A percentile compares a stretch with the other conserved stretches of the same genome.
Evolutionary conservation across 495 filamentous ascomycete genomes (phyloP).

Genomic region (Haplographium delicatum): DNA sequence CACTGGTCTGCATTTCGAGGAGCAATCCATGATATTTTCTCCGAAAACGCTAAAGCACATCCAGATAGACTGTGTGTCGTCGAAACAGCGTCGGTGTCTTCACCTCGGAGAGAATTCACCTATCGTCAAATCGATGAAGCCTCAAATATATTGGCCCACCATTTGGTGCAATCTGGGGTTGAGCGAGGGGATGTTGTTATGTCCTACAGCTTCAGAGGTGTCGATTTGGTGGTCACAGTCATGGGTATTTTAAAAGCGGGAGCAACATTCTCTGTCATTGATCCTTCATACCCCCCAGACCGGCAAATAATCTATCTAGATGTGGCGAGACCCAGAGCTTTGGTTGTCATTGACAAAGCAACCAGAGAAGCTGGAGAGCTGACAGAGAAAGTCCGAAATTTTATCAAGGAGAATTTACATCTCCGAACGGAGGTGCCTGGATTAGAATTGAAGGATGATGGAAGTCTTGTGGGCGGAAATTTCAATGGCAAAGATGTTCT

Average conservation of each 20-base stretch:
- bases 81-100: constrained; percentile 65
- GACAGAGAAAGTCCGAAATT: constrained; percentile 62
- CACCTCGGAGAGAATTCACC: constrained; percentile 64
- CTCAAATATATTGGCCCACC: constrained; percentile 73
- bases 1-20: constrained; percentile 80
- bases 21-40: constrained; percentile 76
- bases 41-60: constrained; percentile 63
- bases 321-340: constrained; percentile 72
- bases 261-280: constrained; percentile 75
- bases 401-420: constrained; percentile 66
- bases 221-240: constrained; percentile 63
- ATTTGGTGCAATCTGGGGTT: constrained; percentile 68
- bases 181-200: constrained; percentile 85
- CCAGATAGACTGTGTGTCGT: constrained; percentile 77
- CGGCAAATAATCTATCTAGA: constrained; percentile 89
- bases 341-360: constrained; percentile 78
- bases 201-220: constrained; percentile 80
- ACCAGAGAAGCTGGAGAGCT: constrained; percentile 64
- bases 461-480: constrained; percentile 64
- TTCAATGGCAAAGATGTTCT: constrained; percentile 64
- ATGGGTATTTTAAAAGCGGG: constrained; percentile 62
- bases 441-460: constrained; percentile 67
- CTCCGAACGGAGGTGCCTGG: constrained; percentile 74
- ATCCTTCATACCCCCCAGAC: constrained; percentile 83
- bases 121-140: constrained; percentile 87